These are phyloP conservation scores for Achaetomium macrosporum DNA, from an alignment of 2,329 filamentous ascomycete species.

Conservation along the genomic window DNA sequence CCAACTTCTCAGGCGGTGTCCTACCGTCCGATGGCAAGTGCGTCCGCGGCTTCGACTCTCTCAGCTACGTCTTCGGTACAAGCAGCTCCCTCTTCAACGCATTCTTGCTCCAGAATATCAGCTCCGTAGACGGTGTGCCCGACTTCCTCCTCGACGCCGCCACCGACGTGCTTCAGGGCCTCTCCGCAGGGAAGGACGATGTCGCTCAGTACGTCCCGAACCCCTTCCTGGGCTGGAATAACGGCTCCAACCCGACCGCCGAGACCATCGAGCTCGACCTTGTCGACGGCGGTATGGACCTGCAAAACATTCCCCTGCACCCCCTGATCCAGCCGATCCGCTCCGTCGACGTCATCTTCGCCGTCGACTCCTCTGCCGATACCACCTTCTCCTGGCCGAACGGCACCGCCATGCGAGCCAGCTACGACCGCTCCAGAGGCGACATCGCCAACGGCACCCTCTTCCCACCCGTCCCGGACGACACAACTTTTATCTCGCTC, in stretches of 20 bases:
- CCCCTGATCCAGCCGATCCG: conserved; percentile 46
- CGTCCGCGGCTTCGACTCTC: conserved; percentile 74
- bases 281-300: conserved; percentile 45
- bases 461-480: conserved; percentile 54
- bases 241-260: conserved; percentile 33
- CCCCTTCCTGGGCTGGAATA: conserved; percentile 52
- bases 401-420: conserved; percentile 52
- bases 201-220: conserved; percentile 53
- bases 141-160: conserved; percentile 48
- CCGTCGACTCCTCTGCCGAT: conserved; percentile 60
- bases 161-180: conserved; percentile 42
- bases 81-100: conserved; percentile 81
- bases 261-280: conserved; percentile 37
- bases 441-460: conserved; percentile 46
- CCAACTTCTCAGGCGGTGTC: conserved; percentile 48
- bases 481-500: conserved; percentile 50
- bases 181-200: conserved; percentile 50
- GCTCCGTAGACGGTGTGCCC: conserved; percentile 35
- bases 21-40: conserved; percentile 55
- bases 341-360: conserved; percentile 57
- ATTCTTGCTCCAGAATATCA: conserved; percentile 61
- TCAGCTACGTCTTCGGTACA: conserved; percentile 79
- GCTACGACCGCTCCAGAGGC: conserved; percentile 48
- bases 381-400: conserved; percentile 54
- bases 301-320: conserved; percentile 48